These are phyloP conservation scores for Colletotrichum theobromicola DNA, from an alignment of 2,329 filamentous ascomycete species.

Conservation along the genomic window DNA sequence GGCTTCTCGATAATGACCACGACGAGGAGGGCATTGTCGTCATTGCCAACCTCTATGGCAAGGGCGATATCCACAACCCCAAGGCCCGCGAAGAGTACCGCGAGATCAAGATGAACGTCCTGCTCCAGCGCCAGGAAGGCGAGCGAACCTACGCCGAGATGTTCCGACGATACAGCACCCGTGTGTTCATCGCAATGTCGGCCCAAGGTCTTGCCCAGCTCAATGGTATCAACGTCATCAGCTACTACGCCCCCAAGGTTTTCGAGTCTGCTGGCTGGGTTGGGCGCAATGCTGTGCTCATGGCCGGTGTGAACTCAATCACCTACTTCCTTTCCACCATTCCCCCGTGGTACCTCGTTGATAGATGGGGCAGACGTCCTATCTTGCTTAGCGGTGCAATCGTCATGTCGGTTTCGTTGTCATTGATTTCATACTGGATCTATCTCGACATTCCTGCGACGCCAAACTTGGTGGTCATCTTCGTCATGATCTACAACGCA, in stretches of 20 bases:
- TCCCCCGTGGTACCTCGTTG: constrained; percentile 96
- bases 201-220: constrained; percentile 94
- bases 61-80: constrained; percentile 90
- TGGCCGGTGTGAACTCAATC: constrained; percentile 94
- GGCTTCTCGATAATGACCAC: constrained; percentile 96
- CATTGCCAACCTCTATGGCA: constrained; percentile 96
- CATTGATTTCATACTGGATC: constrained; percentile 93
- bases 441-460: constrained; percentile 83
- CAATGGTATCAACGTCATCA: constrained; percentile 99
- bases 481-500: constrained; percentile 98
- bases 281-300: constrained; percentile 88
- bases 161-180: constrained; percentile 90
- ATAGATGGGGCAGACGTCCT: constrained; percentile 85
- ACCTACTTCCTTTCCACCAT: constrained; percentile 92
- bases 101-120: constrained; percentile 98
- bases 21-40: constrained; percentile 98
- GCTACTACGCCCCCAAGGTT: constrained; percentile 95
- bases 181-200: constrained; percentile 98
- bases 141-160: constrained; percentile 91
- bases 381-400: constrained; percentile 91
- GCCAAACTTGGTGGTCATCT: constrained; percentile 84
- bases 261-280: constrained; percentile 98
- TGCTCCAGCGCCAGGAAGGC: constrained; percentile 91
- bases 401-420: constrained; percentile 87
- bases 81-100: constrained; percentile 96